Base-by-base conservation (phyloP, 495 filamentous ascomycete species). In the Thozetella sp. region DNA sequence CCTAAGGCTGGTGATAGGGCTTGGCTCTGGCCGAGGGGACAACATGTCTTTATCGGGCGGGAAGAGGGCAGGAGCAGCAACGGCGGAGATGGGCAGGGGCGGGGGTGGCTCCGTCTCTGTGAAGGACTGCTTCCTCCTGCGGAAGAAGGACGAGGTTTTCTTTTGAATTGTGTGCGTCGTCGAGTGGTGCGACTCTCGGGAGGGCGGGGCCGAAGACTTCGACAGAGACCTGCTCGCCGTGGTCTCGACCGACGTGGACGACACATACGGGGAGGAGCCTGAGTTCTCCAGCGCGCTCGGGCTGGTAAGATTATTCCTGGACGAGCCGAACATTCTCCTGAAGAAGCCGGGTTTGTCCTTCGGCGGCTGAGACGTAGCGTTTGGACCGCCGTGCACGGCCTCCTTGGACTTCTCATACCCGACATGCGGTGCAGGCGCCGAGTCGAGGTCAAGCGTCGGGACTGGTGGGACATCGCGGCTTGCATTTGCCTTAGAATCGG, bases 101-200 rank as follows among this genome's bases (percentile, higher is more conserved):
- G 76, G 65, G 10, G 82, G 79, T 9, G 75, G 76, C 40, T 76
- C 75, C 15, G 68, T 34, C 51, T 80, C 68, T 84, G 89, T 56
- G 76, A 86, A 55, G 2, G 93, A 97, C 75, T 91, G 92, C 83
- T 99, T 99, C 63, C 95, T 84, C 62, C 94, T 83, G 64, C 95
- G 83, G 74, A 99, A 97, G 79, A 99, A 97, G 0, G 87, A 88
- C 1, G 93, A 96, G 2, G 89, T 84, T 71, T 97, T 98, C 77
- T 99, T 97, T 57, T 88, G 90, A 55, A 97, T 61, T 4, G 82
- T 76, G 56, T 76, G 83, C 81, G 79, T 72, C 30, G 72, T 57
- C 51, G 72, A 70, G 17, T 73, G 76, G 19, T 70, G 70, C 24
- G 74, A 69, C 48, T 80, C 72, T 77, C 81, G 74, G 13, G 76